Conservation (phyloP, 768 basidiomycete species). For the Kwoniella botswanensis region DNA sequence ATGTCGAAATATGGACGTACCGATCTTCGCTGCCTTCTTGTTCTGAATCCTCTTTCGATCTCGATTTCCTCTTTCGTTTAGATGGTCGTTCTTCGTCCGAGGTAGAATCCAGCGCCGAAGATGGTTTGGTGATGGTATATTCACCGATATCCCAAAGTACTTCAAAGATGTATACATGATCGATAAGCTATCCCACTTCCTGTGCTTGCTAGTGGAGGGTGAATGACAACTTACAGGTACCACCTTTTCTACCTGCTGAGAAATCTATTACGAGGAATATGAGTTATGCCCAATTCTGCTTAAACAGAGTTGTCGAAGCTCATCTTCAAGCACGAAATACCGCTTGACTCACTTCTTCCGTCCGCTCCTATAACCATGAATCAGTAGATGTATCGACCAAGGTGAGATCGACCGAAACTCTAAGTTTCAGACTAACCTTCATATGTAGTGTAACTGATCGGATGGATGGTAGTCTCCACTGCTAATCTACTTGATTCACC, state of each 20-base stretch:
- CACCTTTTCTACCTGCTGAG: slow-evolving; percentile 33
- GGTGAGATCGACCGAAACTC: no score
- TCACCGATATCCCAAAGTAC: slow-evolving; percentile 53
- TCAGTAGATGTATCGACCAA: no score
- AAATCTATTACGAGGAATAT: slow-evolving; percentile 19
- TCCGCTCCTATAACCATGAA: slow-evolving; percentile 21
- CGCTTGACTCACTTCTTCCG: slow-evolving; percentile 25
- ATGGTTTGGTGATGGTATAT: slow-evolving; percentile 39
- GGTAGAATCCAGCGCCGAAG: slow-evolving; percentile 22
- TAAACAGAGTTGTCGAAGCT: background rate
- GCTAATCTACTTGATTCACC: slow-evolving; percentile 44
- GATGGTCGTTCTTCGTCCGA: slow-evolving; percentile 30
- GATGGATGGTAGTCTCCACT: slow-evolving; percentile 49
- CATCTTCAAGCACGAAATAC: no score
- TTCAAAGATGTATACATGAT: background rate
- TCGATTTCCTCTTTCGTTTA: slow-evolving; percentile 21
- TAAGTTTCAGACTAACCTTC: slow-evolving; percentile 31
- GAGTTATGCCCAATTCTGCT: background rate
- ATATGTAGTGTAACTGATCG: slow-evolving; percentile 48
- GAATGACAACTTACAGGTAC: slow-evolving; percentile 27
- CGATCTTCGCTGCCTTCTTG: slow-evolving; percentile 27
- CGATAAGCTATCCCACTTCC: no score
- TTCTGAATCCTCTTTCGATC: background rate
- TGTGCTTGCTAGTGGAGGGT: no score
- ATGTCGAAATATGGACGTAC: slow-evolving; percentile 9